Base-by-base conservation (phyloP, 108 stramenopile species). In the Aurantiochytrium sp. region DNA sequence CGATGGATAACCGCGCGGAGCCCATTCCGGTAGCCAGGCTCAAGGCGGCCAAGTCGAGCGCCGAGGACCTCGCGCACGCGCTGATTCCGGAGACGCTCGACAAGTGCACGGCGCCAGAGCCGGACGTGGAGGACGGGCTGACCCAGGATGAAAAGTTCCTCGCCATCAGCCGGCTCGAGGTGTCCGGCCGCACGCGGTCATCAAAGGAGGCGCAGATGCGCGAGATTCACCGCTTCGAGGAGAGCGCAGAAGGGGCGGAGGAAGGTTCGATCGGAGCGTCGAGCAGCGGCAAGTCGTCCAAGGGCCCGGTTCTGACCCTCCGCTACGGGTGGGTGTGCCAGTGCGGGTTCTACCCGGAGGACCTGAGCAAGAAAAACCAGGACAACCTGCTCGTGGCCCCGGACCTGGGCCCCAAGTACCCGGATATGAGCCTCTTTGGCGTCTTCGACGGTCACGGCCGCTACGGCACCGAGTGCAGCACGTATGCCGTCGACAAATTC, bases 401-500 rank as follows among this genome's bases (percentile, higher is more conserved):
- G 12, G 73, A 81, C 73, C 39, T 81, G 39, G 73, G 73, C 8
- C 42, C 73, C n/a, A 81, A 81, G 4, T 48, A 81, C 73, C 39
- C 42, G 12, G 73, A 86, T 37, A 54, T 42, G 55, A 52, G 68
- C 3, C 54, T 87, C 21, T 89, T 89, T n/a, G 87, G 69, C 27
- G 89, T 91, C n/a, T 90, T 91, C 21, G 89, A 90, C 42, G 91
- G 89, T 4, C 90, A 91, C 37, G 90, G 92, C 41, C 22, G 53
- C 27, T 19, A 55, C 10, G 90, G 90, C 52, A 81, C 89, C 12
- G n/a, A n/a, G 15, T 89, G 90, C 8, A 36, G 89, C 52, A 15
- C 42, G 10, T 92, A 65, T 52, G 87, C 89, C 32, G 87, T 88
- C 34, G 12, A 52, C 37, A 6, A 42, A 34, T 54, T 55, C 31